Evolutionary conservation across 768 basidiomycete species (phyloP).

Genomic region (Auricularia auricula-judae): DNA sequence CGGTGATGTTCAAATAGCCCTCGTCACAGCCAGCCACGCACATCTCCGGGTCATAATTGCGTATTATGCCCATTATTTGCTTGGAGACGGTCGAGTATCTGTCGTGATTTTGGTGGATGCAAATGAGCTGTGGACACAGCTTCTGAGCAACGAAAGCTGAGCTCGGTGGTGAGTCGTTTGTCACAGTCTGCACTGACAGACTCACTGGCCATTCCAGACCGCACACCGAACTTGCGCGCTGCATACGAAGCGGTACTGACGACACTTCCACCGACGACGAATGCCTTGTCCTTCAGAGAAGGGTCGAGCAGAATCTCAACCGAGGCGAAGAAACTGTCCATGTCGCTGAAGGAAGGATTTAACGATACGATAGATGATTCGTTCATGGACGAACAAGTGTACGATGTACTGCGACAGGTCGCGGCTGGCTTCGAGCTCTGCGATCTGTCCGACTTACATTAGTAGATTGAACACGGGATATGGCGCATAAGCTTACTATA

Average conservation of each 20-base stretch:
- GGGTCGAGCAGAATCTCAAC: conserved; percentile 65
- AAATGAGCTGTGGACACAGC: conserved; percentile 79
- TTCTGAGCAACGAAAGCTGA: conserved; percentile 48
- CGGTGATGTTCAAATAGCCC: conserved; percentile 84
- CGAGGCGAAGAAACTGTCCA: conserved; percentile 87
- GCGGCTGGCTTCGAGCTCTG: conserved; percentile 59
- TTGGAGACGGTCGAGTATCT: conserved; percentile 59
- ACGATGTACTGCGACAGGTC: conserved; percentile 80
- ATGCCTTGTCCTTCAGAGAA: conserved; percentile 56
- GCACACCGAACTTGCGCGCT: conserved; percentile 79
- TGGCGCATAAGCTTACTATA: conserved; percentile 36
- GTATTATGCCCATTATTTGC: conserved; percentile 8
- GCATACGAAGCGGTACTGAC: conserved; percentile 87
- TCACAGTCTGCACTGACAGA: neutral
- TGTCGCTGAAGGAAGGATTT: conserved; percentile 37
- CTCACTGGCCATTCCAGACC: conserved; percentile 91
- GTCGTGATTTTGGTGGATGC: conserved; percentile 44
- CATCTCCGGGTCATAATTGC: conserved; percentile 66
- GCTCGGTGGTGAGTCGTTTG: neutral
- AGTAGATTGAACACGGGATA: neutral
- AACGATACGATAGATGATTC: neutral
- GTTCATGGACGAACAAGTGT: conserved; percentile 27
- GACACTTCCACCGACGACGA: conserved; percentile 78
- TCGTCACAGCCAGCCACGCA: conserved; percentile 74
- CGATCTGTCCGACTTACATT: conserved; percentile 31